These are phyloP conservation scores for Pestalotiopsis sp. DNA, from an alignment of 2,329 filamentous ascomycete species.

Conservation along the genomic window DNA sequence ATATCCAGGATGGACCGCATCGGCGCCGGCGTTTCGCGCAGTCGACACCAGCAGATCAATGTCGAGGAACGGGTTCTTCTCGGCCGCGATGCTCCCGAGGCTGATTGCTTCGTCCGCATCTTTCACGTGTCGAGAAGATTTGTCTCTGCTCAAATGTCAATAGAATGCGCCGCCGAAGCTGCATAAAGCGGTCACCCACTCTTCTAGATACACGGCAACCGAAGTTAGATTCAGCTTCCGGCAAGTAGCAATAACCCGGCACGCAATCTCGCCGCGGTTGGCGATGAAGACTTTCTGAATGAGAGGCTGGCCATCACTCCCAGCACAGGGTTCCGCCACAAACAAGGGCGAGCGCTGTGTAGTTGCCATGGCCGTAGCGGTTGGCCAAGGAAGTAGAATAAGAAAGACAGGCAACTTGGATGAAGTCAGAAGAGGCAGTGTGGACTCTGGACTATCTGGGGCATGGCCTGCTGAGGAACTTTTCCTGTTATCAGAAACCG, in stretches of 20 bases:
- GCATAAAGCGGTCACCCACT: not conserved
- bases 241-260: constrained; percentile 68
- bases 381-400: not conserved
- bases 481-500: not conserved
- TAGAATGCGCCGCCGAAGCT: not conserved
- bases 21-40: constrained; percentile 64
- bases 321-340: not conserved
- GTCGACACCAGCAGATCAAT: constrained; percentile 68
- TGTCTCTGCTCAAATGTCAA: constrained; percentile 52
- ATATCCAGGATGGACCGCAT: constrained; percentile 74
- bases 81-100: constrained; percentile 47
- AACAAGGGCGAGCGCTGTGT: not conserved
- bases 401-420: not conserved
- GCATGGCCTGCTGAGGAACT: not conserved
- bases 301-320: not conserved
- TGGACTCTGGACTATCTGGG: not conserved
- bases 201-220: constrained; percentile 66
- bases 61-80: constrained; percentile 66
- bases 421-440: not conserved
- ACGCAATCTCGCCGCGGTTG: constrained; percentile 70
- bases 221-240: constrained; percentile 66
- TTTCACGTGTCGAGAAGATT: constrained; percentile 64
- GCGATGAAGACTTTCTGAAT: constrained; percentile 64
- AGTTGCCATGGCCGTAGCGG: not conserved
- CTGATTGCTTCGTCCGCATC: constrained; percentile 68